Conservation (phyloP, 2,329 filamentous ascomycete genomes). For the Hypoxylon sp. region DNA sequence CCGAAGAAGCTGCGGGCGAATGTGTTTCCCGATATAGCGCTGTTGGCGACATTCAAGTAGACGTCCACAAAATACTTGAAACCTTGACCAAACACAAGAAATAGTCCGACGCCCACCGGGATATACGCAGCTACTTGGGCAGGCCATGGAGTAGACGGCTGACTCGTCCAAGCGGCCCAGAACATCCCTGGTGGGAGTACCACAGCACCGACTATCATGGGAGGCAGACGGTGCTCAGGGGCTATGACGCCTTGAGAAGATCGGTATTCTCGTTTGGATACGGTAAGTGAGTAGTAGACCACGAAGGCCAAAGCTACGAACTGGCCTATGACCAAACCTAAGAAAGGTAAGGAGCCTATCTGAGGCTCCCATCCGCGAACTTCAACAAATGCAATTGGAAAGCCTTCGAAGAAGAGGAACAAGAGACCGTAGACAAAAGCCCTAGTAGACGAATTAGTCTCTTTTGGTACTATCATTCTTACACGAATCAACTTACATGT, state of each 20-base stretch:
- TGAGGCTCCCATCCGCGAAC: background rate
- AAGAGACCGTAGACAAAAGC: background rate
- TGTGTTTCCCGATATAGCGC: slow-evolving; percentile 5
- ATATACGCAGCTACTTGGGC: background rate
- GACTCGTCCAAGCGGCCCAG: slow-evolving; percentile 17
- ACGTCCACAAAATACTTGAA: slow-evolving; percentile 20
- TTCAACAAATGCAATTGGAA: background rate
- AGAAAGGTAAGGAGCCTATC: background rate
- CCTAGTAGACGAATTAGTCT: background rate
- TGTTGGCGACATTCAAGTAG: slow-evolving; percentile 9
- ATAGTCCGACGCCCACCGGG: background rate
- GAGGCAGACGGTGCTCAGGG: slow-evolving; percentile 6
- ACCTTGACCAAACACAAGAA: background rate
- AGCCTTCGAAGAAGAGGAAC: background rate
- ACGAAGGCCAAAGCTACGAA: background rate
- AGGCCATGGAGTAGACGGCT: slow-evolving; percentile 2
- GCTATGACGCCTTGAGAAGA: background rate
- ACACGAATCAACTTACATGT: background rate
- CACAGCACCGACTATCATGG: background rate
- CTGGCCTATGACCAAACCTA: background rate
- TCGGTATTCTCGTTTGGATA: background rate
- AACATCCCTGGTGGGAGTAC: slow-evolving; percentile 1
- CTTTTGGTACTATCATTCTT: background rate
- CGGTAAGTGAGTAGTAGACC: background rate
- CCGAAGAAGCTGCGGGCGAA: slow-evolving; percentile 11